Base-by-base conservation (phyloP, 805 yeast species). In the Candida pini region DNA sequence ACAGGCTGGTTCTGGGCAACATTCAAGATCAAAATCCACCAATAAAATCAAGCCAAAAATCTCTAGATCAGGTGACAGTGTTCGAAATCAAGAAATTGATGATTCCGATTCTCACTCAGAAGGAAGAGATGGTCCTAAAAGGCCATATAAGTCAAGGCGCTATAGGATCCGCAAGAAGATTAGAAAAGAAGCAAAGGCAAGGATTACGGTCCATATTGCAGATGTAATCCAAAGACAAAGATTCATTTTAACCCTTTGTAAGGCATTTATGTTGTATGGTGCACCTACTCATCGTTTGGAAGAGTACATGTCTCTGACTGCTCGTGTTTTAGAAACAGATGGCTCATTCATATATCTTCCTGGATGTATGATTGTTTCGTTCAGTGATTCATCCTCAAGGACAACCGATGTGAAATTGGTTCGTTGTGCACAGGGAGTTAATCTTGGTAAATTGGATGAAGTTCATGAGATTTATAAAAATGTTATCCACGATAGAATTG, bases 271-370 rank as follows among this genome's bases (percentile, higher is more conserved):
- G 97, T 62, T 85, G 38, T 90, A 77, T 49, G 97, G 97, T 19
- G 97, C 97, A 0, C 97, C 97, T 1, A 88, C 96, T 2, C 97
- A 90, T 57, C 71, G 97, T 51, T 61, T 90, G 34, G 97, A 90
- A 56, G 97, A 90, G 51, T 89, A 88, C 57, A 75, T 90, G 82
- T 72, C 80, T 18, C 81, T 86, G 88, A 89, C 97, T 1, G 81
- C 96, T 12, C 69, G 95, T 36, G 96, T 90, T 2, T 66, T 90
- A 39, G 97, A 88, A 56, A 85, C 90, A 32, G 96, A 90, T 55
- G 95, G 94, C 0, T 95, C 89, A 47, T 89, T 86, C 47, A 68
- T 90, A 35, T 90, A 90, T 54, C 71, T 90, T 37, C 97, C 97
- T 0, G 97, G 97, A 1, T 84, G 95, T 52, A 90, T 90, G 96